These are phyloP conservation scores for Epithemia pelagica DNA, from an alignment of 108 stramenopile genomes.

Conservation along the genomic window DNA sequence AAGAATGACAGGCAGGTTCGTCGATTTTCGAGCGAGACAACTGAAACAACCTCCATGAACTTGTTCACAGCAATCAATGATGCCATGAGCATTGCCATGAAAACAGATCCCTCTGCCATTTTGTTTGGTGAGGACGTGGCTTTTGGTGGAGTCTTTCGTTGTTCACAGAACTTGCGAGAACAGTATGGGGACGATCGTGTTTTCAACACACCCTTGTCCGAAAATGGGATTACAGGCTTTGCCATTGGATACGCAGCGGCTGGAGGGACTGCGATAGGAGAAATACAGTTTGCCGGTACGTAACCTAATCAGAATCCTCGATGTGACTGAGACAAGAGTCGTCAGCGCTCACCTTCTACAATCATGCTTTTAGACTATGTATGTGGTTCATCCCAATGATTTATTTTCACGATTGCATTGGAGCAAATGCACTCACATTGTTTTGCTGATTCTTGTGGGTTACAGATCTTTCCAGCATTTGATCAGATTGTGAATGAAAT, in stretches of 20 bases:
- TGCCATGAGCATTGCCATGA: slow-evolving; percentile 58
- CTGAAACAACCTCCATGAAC: slow-evolving; percentile 42
- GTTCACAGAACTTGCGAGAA: slow-evolving; percentile 54
- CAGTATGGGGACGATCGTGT: slow-evolving; percentile 86
- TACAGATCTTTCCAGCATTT: slow-evolving; percentile 82
- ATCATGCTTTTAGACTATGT: not conserved
- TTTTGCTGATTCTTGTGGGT: no score
- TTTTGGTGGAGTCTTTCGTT: slow-evolving; percentile 98
- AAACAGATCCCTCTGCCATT: slow-evolving; percentile 67
- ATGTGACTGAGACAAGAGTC: not conserved
- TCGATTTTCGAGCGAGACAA: no score
- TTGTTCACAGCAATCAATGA: slow-evolving; percentile 77
- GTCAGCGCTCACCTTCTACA: not conserved
- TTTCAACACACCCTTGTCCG: slow-evolving; percentile 91
- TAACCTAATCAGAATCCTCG: slow-evolving; percentile 37
- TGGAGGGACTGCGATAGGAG: slow-evolving; percentile 95
- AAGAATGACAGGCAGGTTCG: no score
- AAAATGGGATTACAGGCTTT: slow-evolving; percentile 91
- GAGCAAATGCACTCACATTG: no score
- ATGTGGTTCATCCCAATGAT: no score
- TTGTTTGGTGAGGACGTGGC: slow-evolving; percentile 98
- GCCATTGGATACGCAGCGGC: slow-evolving; percentile 93
- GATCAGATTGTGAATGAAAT: slow-evolving; percentile 98
- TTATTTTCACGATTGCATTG: no score
- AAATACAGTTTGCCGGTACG: slow-evolving; percentile 96